These are phyloP conservation scores for Phytopythium oedochilum DNA, from an alignment of 352 stramenopile genomes.

Conservation along the genomic window DNA sequence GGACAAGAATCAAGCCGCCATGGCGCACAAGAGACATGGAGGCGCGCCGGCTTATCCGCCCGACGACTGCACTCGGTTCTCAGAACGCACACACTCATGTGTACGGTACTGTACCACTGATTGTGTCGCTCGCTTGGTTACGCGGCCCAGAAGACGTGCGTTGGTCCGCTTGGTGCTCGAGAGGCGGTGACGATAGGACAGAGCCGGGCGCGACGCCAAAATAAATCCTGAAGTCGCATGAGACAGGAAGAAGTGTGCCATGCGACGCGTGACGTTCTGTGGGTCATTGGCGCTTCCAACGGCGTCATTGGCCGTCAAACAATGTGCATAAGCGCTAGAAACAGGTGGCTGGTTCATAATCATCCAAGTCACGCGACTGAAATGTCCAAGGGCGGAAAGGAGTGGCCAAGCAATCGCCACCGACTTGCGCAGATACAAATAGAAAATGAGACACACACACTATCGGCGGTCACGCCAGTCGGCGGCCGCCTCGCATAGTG, in stretches of 20 bases:
- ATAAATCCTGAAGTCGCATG: conserved; percentile 5
- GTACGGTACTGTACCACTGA: background rate
- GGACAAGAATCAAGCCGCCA: background rate
- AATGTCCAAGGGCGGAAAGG: too few relatives aligned
- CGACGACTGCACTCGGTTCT: too few relatives aligned
- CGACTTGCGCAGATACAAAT: too few relatives aligned
- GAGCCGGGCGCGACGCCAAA: background rate
- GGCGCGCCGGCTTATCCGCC: background rate
- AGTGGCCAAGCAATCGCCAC: too few relatives aligned
- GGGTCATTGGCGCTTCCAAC: background rate
- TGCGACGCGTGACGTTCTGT: background rate
- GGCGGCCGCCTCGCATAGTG: background rate
- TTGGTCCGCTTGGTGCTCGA: background rate
- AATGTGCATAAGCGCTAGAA: background rate
- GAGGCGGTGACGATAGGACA: background rate
- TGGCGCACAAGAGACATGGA: conserved; percentile 2
- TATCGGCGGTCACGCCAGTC: background rate
- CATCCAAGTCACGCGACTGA: too few relatives aligned
- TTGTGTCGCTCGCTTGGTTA: background rate
- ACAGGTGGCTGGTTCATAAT: background rate
- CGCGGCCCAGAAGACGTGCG: background rate
- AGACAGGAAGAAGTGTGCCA: conserved; percentile 2
- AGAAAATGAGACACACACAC: background rate
- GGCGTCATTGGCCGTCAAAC: background rate
- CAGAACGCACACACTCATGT: too few relatives aligned